Evolutionary conservation across 2,329 filamentous ascomycete genomes (phyloP), one percentile per base, ranked within the genome.

Genomic region (Phyllosticta ampelicida): DNA sequence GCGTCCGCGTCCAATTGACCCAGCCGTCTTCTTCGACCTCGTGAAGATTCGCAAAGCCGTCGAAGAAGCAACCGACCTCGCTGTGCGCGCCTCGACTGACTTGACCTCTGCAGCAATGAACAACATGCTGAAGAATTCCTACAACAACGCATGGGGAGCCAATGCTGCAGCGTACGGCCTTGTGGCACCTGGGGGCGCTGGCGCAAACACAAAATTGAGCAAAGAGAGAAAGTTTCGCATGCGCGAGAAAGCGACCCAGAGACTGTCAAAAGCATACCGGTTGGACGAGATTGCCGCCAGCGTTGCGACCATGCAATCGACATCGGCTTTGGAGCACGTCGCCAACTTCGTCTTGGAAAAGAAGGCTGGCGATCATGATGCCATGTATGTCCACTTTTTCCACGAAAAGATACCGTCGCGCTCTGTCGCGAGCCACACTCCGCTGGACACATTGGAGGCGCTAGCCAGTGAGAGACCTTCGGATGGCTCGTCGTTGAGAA

Each of bases 351-450:
- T 95, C 29, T 73, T 94, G 61, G 83, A 87, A 68, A 79, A 87
- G 61, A 85, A 82, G 61, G 77, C 82, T n/a, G 70, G 78, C 54
- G 84, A 90, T 66, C 72, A 78, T 50, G 87, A 94, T 66, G 89
- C 88, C 26, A 87, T 86, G 70, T 94, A 94, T 68, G 89, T 94
- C n/a, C 87, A 94, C 68, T 94, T 92, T 74, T 95, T 95, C 71
- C 88, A 92, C 72, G 88, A 95, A 73, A 94, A 92, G 79, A 91
- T 94, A 23, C 86, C 88, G 1, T 87, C 84, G 48, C 77, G 86
- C 49, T 84, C 86, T 68, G 75, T 94, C 68, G 86, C 84, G 36
- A 82, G 89, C 65, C 85, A 80, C 64, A 91, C 87, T 9, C 85
- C 82, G 61, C 71, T 91, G 59, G 74, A 81, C 55, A 78, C 84